phyloP scores from a whole-genome alignment of 257 asterid species.

The Asclepias syriaca region DNA sequence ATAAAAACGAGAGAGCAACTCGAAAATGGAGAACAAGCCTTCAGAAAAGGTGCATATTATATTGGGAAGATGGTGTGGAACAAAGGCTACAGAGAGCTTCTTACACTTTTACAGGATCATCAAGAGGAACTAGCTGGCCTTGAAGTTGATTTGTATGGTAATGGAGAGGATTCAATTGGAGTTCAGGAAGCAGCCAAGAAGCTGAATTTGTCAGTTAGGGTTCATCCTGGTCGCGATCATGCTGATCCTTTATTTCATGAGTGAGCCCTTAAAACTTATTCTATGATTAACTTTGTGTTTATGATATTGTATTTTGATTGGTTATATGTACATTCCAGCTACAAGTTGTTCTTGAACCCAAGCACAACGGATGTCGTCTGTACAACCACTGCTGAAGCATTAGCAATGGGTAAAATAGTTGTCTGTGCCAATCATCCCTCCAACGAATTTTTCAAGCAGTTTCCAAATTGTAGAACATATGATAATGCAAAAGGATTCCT shows the following conservation, averaged over 20 bases:
- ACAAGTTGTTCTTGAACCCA: conserved; percentile 84
- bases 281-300: not conserved
- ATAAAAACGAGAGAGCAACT: conserved; percentile 59
- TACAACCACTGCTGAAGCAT: conserved; percentile 95
- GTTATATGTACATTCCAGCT: conserved; percentile 39
- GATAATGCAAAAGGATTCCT: conserved; percentile 65
- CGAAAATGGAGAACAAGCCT: conserved; percentile 42
- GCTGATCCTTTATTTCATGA: conserved; percentile 85
- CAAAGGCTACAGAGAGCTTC: conserved; percentile 93
- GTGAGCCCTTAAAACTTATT: conserved; percentile 41
- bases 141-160: conserved; percentile 88
- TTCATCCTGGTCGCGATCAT: conserved; percentile 94
- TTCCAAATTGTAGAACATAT: conserved; percentile 84
- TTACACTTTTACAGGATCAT: conserved; percentile 65
- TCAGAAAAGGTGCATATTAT: conserved; percentile 83
- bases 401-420: conserved; percentile 97
- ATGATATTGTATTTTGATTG: not conserved
- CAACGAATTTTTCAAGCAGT: conserved; percentile 94
- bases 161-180: conserved; percentile 83
- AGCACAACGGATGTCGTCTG: conserved; percentile 99
- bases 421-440: conserved; percentile 94
- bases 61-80: conserved; percentile 97
- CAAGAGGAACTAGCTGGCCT: conserved; percentile 67
- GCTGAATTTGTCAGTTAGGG: conserved; percentile 60
- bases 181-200: conserved; percentile 62